phyloP scores from a whole-genome alignment of 176 grass and related monocot genomes.

The Ensete glaucum region DNA sequence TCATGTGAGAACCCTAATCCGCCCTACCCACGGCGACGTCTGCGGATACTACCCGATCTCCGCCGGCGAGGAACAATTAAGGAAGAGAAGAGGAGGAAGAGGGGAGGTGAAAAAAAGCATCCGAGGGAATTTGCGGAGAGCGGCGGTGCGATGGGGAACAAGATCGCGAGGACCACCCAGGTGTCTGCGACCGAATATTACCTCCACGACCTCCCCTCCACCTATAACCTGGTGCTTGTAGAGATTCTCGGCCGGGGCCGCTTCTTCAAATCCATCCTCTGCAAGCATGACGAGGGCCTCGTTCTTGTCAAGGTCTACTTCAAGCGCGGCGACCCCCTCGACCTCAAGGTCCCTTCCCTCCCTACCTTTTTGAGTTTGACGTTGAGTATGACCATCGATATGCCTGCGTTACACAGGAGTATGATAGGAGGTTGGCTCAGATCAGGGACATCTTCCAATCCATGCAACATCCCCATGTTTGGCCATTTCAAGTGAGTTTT shows the following conservation, averaged over 20 bases:
- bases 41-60: neutral
- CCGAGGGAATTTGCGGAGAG: too few relatives aligned
- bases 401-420: slow-evolving; percentile 42
- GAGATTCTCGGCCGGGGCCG: slow-evolving; percentile 72
- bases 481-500: slow-evolving; percentile 80
- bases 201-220: slow-evolving; percentile 92
- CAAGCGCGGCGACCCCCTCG: slow-evolving; percentile 90
- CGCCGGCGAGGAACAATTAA: neutral
- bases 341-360: slow-evolving; percentile 50
- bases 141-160: slow-evolving; percentile 62
- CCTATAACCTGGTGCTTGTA: slow-evolving; percentile 85
- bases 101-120: neutral
- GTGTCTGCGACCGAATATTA: slow-evolving; percentile 95
- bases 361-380: neutral
- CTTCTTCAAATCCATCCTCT: slow-evolving; percentile 94
- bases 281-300: slow-evolving; percentile 92
- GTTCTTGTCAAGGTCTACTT: slow-evolving; percentile 99
- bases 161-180: slow-evolving; percentile 96
- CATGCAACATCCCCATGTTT: slow-evolving; percentile 72
- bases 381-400: slow-evolving; percentile 2
- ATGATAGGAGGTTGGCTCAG: slow-evolving; percentile 71
- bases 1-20: neutral
- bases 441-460: slow-evolving; percentile 76
- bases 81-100: neutral
- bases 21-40: neutral